Conservation (phyloP, 192 early-diverging fungal species). For the Endogone sp. region DNA sequence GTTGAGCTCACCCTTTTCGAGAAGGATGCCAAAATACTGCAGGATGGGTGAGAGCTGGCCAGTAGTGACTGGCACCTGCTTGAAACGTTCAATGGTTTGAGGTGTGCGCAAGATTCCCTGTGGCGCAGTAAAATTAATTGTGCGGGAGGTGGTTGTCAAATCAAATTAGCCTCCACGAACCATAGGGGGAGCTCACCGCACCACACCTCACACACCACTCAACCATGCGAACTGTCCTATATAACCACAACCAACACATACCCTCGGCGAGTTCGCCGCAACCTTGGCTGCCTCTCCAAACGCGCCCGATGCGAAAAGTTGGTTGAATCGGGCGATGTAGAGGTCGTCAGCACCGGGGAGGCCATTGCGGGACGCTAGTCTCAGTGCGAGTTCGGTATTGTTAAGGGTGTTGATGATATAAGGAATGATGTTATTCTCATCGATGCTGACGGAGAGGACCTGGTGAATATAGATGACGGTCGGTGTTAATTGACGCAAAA, state of each 20-base stretch:
- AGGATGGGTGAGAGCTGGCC: conserved; percentile 90
- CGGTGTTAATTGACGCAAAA: conserved; percentile 1
- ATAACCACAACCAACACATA: conserved; percentile 23
- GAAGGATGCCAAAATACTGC: conserved; percentile 95
- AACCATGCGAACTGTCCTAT: neutral
- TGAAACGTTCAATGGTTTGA: conserved; percentile 93
- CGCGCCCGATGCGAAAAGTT: conserved; percentile 69
- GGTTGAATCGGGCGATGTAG: conserved; percentile 88
- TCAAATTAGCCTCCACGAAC: no score
- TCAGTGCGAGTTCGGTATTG: conserved; percentile 88
- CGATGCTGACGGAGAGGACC: conserved; percentile 92
- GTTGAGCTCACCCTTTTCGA: conserved; percentile 94
- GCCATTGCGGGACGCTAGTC: conserved; percentile 83
- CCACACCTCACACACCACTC: no score
- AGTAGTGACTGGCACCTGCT: conserved; percentile 66
- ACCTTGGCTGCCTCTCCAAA: conserved; percentile 91
- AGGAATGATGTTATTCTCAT: conserved; percentile 87
- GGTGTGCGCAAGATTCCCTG: conserved; percentile 92
- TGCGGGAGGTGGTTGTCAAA: no score
- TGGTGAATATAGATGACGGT: conserved; percentile 21
- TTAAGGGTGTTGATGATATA: conserved; percentile 81
- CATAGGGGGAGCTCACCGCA: no score
- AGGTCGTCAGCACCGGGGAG: conserved; percentile 92
- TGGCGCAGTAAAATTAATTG: neutral
- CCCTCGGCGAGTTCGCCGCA: conserved; percentile 88